Evolutionary conservation across 495 filamentous ascomycete genomes (phyloP).

Genomic region (Lasiosphaeria hispida): DNA sequence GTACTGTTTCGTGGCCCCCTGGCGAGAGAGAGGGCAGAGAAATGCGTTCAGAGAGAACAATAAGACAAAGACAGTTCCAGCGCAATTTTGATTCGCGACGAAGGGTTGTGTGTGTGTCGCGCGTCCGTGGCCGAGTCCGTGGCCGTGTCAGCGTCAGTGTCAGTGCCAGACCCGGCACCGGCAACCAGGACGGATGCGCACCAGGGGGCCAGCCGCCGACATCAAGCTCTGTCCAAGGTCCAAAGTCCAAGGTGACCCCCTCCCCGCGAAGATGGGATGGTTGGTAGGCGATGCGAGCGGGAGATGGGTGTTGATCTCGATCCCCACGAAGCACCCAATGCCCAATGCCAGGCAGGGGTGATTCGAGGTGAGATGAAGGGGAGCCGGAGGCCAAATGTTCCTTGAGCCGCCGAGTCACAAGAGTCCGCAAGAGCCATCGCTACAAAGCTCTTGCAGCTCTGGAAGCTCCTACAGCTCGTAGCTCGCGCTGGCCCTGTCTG

Average conservation of each 20-base stretch:
- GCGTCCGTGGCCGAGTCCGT: constrained; percentile 20
- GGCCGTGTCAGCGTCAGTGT: constrained; percentile 20
- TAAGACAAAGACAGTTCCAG: constrained; percentile 19
- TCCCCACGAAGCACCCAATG: constrained; percentile 9
- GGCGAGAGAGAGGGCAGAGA: constrained; percentile 6
- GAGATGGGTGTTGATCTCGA: constrained; percentile 14
- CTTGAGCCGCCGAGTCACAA: not conserved
- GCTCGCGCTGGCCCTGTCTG: not conserved
- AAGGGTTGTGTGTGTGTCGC: constrained; percentile 21
- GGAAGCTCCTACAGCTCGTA: too few relatives aligned
- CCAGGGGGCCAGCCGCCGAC: constrained; percentile 1
- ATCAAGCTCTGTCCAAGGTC: constrained; percentile 1
- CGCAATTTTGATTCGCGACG: constrained; percentile 26
- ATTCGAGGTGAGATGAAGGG: constrained; percentile 18
- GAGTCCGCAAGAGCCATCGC: too few relatives aligned
- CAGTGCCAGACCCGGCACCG: constrained; percentile 19
- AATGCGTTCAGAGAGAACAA: constrained; percentile 21
- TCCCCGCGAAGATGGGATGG: not conserved
- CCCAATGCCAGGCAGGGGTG: constrained; percentile 11
- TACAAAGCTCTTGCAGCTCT: too few relatives aligned
- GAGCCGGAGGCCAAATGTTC: constrained; percentile 3
- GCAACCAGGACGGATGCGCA: constrained; percentile 14
- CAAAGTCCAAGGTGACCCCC: not conserved
- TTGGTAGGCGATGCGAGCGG: constrained; percentile 2
- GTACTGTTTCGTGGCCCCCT: constrained; percentile 15